These are phyloP conservation scores for Thymus mandschuricus DNA, from an alignment of 257 asterid genomes.

Conservation along the genomic window DNA sequence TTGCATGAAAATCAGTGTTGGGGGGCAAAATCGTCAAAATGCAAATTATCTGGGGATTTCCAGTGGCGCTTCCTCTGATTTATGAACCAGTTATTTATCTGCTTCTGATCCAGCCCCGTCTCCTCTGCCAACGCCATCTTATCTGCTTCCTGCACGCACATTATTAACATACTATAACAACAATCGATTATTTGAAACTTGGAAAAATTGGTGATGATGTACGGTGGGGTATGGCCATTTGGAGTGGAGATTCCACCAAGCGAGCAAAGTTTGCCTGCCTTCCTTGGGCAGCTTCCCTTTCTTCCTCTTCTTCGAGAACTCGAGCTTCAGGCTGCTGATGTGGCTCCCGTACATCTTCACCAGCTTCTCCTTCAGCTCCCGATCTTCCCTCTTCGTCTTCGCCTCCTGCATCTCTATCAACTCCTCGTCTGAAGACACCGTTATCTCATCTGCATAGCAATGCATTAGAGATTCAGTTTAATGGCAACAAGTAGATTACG, in stretches of 20 bases:
- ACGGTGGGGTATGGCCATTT: conserved; percentile 98
- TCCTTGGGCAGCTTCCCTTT: conserved; percentile 85
- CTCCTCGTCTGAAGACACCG: conserved; percentile 63
- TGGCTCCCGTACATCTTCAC: conserved; percentile 66
- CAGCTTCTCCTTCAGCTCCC: conserved; percentile 65
- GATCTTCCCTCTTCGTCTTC: conserved; percentile 47
- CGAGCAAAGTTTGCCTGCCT: conserved; percentile 62
- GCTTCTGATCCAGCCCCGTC: conserved; percentile 85
- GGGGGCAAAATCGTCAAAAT: conserved; percentile 52
- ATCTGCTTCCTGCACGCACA: conserved; percentile 63
- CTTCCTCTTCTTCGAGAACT: conserved; percentile 87
- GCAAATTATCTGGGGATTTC: conserved; percentile 82
- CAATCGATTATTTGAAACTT: not conserved
- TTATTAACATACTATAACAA: not conserved
- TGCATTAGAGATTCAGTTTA: too few relatives aligned
- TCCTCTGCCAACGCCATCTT: conserved; percentile 60
- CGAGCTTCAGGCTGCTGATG: conserved; percentile 57
- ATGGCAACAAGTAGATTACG: not conserved
- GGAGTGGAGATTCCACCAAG: conserved; percentile 86
- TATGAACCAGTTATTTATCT: conserved; percentile 90
- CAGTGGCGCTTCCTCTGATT: conserved; percentile 88
- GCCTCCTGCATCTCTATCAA: conserved; percentile 43
- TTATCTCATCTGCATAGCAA: conserved; percentile 44
- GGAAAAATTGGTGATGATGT: not conserved
- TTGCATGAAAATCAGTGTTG: conserved; percentile 34